Evolutionary conservation across 192 early-diverging fungal species (phyloP), one percentile per base, ranked within the genome.

Genomic region (Coemansia erecta): DNA sequence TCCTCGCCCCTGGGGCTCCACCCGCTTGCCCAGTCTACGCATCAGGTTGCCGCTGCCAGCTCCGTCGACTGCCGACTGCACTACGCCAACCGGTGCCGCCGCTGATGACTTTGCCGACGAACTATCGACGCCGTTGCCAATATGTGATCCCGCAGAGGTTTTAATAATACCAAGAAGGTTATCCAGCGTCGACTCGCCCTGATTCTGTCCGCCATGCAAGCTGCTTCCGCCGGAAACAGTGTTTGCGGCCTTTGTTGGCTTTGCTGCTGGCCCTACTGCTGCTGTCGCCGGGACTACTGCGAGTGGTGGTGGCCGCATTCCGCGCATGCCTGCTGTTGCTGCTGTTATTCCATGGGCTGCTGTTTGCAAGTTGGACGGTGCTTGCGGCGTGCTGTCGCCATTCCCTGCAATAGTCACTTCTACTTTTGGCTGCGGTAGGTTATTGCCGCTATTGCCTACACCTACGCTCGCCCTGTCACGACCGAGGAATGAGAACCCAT

Each of bases 401-500:
- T 24, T 7, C 31, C 21, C 37, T 6, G 21, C 8, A n/a, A 14
- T n/a, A 39, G 42, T 39, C 43, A 42, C 47, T 50, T 39, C 19
- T 50, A 18, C 11, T 41, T 54, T 14, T 50, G 53, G 5, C 37
- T 43, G 47, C 39, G 17, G 61, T 23, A 49, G 61, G 42, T 19
- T 8, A 41, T 18, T 53, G 19, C 41, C 42, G 46, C 49, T 17
- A 55, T 18, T 47, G 40, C 39, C 41, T 13, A 37, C 35, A 37
- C 5, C 35, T 7, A 51, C 23, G 8, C 12, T 46, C 12, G 52
- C 53, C 41, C 60, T 72, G 44, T 72, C 59, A 11, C 53, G 62
- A 11, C 62, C 70, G 4, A 79, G 63, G 43, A 79, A 79, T 28
- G 76, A 69, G 60, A 71, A 72, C n/a, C 76, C 76, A 48, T 79